Evolutionary conservation across 2,329 filamentous ascomycete species (phyloP).

Genomic region (Ceratocystis variospora): DNA sequence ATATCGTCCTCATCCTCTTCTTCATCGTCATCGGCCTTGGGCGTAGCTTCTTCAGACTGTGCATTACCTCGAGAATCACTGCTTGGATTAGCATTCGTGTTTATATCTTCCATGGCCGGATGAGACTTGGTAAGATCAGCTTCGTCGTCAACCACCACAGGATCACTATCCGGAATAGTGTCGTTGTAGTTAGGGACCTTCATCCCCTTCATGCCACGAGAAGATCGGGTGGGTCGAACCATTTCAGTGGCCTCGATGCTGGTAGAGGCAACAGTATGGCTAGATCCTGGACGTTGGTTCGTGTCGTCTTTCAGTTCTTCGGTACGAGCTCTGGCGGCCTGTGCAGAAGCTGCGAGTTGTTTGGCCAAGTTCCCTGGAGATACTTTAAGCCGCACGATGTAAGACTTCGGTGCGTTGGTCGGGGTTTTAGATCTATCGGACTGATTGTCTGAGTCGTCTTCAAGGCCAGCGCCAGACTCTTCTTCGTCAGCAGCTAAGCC

Average conservation of each 20-base stretch:
- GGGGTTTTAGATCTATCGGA: constrained; percentile 23
- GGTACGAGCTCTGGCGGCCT: constrained; percentile 40
- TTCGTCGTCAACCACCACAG: constrained; percentile 19
- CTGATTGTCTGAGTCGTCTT: constrained; percentile 24
- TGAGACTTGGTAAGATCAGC: constrained; percentile 22
- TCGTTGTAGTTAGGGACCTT: constrained; percentile 24
- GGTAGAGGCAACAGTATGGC: constrained; percentile 40
- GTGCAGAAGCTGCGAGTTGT: constrained; percentile 27
- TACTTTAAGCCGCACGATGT: constrained; percentile 35
- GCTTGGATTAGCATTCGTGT: constrained; percentile 22
- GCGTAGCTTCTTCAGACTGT: background rate
- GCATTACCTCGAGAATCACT: constrained; percentile 9
- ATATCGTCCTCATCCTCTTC: constrained; percentile 25
- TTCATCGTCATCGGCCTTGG: constrained; percentile 23
- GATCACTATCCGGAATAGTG: constrained; percentile 18
- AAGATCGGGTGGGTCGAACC: constrained; percentile 30
- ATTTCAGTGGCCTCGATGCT: constrained; percentile 23
- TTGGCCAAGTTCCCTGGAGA: constrained; percentile 23
- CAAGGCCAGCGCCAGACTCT: constrained; percentile 27
- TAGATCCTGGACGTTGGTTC: constrained; percentile 46
- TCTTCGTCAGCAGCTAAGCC: constrained; percentile 33
- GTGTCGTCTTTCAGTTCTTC: constrained; percentile 42
- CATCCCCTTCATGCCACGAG: constrained; percentile 38
- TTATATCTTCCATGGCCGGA: constrained; percentile 24
- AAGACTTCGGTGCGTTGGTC: constrained; percentile 18